phyloP scores from a whole-genome alignment of 495 filamentous ascomycete genomes.

The Tuber microsphaerosporum region DNA sequence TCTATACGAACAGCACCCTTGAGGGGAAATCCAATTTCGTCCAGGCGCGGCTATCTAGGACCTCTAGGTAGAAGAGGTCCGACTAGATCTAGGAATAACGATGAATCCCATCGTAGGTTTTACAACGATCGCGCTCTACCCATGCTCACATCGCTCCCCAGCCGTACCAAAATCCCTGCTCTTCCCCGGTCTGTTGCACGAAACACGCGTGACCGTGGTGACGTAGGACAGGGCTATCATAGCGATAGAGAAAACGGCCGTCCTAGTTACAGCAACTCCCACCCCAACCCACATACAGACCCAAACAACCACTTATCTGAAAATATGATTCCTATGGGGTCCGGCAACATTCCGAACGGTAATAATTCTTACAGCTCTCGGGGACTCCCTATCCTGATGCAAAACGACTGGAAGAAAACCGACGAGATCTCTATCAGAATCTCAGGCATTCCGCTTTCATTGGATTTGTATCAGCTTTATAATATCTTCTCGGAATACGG shows the following conservation, averaged over 20 bases:
- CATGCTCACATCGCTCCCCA: not conserved
- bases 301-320: not conserved
- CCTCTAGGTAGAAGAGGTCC: not conserved
- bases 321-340: not conserved
- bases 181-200: not conserved
- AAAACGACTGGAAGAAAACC: not conserved
- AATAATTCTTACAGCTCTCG: not conserved
- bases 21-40: slow-evolving; percentile 2
- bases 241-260: not conserved
- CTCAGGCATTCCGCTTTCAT: not conserved
- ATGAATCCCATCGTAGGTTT: not conserved
- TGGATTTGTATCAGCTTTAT: slow-evolving; percentile 12
- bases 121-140: not conserved
- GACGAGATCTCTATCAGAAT: not conserved
- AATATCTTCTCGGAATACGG: slow-evolving; percentile 36
- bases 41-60: not conserved
- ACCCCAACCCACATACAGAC: not conserved
- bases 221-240: not conserved
- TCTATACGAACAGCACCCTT: slow-evolving; percentile 1
- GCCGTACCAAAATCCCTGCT: not conserved
- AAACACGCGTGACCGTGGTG: not conserved
- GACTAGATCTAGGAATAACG: not conserved
- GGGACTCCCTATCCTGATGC: not conserved
- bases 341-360: not conserved
- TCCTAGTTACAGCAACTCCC: not conserved